Evolutionary conservation across 371 early-diverging fungal genomes (phyloP).

Genomic region (Umbelopsis sp.): DNA sequence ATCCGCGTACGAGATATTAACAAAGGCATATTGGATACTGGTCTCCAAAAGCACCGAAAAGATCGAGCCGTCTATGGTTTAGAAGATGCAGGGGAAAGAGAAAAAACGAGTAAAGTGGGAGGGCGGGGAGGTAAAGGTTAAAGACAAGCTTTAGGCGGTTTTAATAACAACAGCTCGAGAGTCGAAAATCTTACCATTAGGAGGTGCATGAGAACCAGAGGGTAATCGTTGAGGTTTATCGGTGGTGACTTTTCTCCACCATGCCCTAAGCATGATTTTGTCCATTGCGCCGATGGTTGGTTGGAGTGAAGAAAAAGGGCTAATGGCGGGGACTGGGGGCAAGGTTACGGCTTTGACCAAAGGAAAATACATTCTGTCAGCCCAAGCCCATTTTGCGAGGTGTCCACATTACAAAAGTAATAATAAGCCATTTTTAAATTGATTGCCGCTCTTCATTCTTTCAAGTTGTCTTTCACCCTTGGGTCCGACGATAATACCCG

Average conservation of each 20-base stretch:
- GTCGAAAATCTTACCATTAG: slow-evolving; percentile 3
- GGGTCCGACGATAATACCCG: neutral
- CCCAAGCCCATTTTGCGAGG: neutral
- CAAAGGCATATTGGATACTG: slow-evolving; percentile 31
- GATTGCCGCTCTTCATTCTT: too few species aligned
- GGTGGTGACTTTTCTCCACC: slow-evolving; percentile 16
- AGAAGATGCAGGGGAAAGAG: slow-evolving; percentile 12
- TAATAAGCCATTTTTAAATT: neutral
- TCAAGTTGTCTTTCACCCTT: neutral
- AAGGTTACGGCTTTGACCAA: slow-evolving; percentile 5
- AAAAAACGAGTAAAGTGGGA: slow-evolving; percentile 2
- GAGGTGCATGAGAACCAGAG: neutral
- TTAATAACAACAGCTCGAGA: neutral
- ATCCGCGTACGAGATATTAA: slow-evolving; percentile 31
- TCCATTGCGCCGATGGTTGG: slow-evolving; percentile 12
- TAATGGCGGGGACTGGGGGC: slow-evolving; percentile 2
- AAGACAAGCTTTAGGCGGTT: neutral
- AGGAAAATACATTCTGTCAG: slow-evolving; percentile 2
- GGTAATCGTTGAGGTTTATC: neutral
- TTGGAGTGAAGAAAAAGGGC: neutral
- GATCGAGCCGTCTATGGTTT: slow-evolving; percentile 18
- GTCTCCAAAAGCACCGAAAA: slow-evolving; percentile 31
- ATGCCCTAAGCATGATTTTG: slow-evolving; percentile 3
- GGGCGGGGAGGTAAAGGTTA: neutral
- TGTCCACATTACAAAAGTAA: neutral